Conservation (phyloP, 306 rosid genomes). For the Astragalus membranaceus region DNA sequence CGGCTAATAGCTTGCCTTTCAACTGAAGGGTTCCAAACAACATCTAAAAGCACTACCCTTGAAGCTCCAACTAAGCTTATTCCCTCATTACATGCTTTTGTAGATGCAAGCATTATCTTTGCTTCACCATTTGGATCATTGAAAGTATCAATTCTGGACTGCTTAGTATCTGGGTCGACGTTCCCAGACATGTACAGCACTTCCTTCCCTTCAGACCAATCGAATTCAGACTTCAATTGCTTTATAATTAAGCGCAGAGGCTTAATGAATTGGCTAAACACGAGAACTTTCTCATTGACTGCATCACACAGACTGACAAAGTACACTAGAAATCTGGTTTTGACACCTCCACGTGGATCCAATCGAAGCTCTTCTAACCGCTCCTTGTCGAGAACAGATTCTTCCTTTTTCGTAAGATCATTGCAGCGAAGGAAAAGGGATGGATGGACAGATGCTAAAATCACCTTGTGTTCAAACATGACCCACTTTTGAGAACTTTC, state of each 20-base stretch:
- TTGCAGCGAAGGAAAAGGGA: slow-evolving; percentile 21
- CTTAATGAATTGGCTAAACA: slow-evolving; percentile 27
- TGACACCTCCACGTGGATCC: slow-evolving; percentile 21
- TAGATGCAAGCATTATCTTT: slow-evolving; percentile 27
- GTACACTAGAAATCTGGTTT: slow-evolving; percentile 33
- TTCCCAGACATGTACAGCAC: slow-evolving; percentile 12
- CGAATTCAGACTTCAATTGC: slow-evolving; percentile 1
- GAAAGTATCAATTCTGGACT: slow-evolving; percentile 16
- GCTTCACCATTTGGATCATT: slow-evolving; percentile 24
- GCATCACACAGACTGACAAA: slow-evolving; percentile 23
- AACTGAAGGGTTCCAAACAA: slow-evolving; percentile 35
- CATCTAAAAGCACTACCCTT: slow-evolving; percentile 38
- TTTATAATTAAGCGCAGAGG: slow-evolving; percentile 13
- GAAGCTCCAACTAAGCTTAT: slow-evolving; percentile 37
- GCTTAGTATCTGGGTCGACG: slow-evolving; percentile 1
- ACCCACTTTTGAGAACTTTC: background rate
- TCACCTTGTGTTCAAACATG: slow-evolving; percentile 14
- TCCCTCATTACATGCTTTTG: slow-evolving; percentile 30
- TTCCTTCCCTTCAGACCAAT: slow-evolving; percentile 25
- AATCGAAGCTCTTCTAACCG: background rate
- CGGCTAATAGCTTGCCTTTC: slow-evolving; percentile 36
- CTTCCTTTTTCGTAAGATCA: background rate
- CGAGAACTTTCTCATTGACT: slow-evolving; percentile 27
- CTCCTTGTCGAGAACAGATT: slow-evolving; percentile 4
- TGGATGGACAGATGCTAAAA: slow-evolving; percentile 33